Evolutionary conservation across 2,329 filamentous ascomycete species (phyloP).

Genomic region (Fusarium chaquense): DNA sequence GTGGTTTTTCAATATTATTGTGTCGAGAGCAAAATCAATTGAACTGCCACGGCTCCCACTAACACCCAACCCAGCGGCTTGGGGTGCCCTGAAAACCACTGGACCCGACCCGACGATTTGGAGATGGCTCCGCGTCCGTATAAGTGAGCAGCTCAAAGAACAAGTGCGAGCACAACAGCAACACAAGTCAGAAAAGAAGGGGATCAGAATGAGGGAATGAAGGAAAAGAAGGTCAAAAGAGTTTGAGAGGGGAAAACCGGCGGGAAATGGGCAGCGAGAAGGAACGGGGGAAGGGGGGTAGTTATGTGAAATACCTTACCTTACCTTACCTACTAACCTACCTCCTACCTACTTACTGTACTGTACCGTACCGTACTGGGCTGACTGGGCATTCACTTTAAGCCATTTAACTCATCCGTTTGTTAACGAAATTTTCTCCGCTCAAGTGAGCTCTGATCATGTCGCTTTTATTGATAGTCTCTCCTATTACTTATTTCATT

Average conservation of each 20-base stretch:
- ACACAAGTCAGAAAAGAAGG: slow-evolving; percentile 30
- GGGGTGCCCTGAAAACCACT: slow-evolving; percentile 40
- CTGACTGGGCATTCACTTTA: slow-evolving; percentile 32
- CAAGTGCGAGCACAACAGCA: slow-evolving; percentile 41
- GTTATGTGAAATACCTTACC: slow-evolving; percentile 53
- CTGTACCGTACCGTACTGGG: slow-evolving; percentile 9
- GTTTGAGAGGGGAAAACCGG: slow-evolving; percentile 45
- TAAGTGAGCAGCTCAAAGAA: slow-evolving; percentile 42
- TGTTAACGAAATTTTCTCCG: slow-evolving; percentile 38
- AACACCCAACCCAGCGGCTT: slow-evolving; percentile 32
- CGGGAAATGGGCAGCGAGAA: slow-evolving; percentile 48
- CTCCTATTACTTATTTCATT: slow-evolving; percentile 1
- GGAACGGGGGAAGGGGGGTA: slow-evolving; percentile 54
- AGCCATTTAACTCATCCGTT: slow-evolving; percentile 32
- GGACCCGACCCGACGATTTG: slow-evolving; percentile 32
- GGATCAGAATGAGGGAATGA: slow-evolving; percentile 16
- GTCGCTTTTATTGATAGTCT: slow-evolving; percentile 4
- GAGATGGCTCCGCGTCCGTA: slow-evolving; percentile 39
- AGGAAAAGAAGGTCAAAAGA: slow-evolving; percentile 34
- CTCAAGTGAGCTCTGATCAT: slow-evolving; percentile 21
- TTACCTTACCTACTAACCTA: slow-evolving; percentile 16
- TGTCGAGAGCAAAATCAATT: slow-evolving; percentile 4
- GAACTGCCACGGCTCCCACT: slow-evolving; percentile 22
- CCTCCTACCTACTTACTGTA: neutral
- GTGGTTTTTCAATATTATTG: slow-evolving; percentile 21